Percentiles rank a stretch among this genome's conserved stretches.
Conservation (phyloP, 257 asterid genomes). For the Nicotiana sylvestris region DNA sequence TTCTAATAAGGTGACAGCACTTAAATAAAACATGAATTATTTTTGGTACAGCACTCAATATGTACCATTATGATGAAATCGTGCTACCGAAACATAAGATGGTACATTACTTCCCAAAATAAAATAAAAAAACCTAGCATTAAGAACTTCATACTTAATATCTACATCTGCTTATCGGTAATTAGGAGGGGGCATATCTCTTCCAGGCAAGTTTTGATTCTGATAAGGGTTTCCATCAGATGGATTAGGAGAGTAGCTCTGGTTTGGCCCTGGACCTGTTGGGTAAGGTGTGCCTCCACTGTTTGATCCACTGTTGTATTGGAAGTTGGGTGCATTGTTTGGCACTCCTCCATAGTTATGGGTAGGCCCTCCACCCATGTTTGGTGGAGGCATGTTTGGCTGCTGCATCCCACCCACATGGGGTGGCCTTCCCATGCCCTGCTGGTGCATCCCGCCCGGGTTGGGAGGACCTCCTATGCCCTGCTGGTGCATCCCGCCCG, state of each 20-base stretch:
- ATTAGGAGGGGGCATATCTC: constrained; percentile 35
- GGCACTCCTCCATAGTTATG: constrained; percentile 15
- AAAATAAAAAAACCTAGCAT: background rate
- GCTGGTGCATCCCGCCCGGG: background rate
- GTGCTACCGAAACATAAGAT: background rate
- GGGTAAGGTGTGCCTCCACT: constrained; percentile 25
- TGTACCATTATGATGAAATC: background rate
- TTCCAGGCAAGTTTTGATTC: constrained; percentile 42
- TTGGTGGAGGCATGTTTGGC: constrained; percentile 13
- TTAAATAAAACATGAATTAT: background rate
- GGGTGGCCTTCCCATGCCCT: background rate
- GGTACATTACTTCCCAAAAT: background rate
- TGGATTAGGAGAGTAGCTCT: constrained; percentile 22
- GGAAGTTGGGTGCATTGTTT: constrained; percentile 17
- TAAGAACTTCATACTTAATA: background rate
- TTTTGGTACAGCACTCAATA: background rate
- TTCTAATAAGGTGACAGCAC: background rate
- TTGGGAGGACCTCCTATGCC: background rate
- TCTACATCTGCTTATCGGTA: constrained; percentile 27
- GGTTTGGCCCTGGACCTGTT: constrained; percentile 32
- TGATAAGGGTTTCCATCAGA: constrained; percentile 25
- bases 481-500: background rate
- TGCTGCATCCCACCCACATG: constrained; percentile 31
- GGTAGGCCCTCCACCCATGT: constrained; percentile 22
- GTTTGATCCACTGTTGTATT: constrained; percentile 25